phyloP scores from a whole-genome alignment of 495 filamentous ascomycete species.

The Jackrogersella minutella region DNA sequence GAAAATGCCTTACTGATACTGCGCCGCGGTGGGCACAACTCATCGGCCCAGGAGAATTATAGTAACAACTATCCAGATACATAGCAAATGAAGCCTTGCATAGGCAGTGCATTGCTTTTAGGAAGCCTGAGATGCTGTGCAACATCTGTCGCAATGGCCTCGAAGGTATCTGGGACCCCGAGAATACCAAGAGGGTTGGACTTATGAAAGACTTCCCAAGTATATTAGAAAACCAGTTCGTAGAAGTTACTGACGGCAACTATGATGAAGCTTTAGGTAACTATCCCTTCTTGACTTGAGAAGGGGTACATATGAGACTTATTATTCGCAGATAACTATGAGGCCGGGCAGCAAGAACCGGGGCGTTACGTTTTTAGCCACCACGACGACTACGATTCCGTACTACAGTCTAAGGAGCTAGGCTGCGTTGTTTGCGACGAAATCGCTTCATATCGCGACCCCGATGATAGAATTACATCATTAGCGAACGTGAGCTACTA shows the following conservation, averaged over 20 bases:
- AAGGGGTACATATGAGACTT: not conserved
- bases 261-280: conserved; percentile 6
- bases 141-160: conserved; percentile 40
- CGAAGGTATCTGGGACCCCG: conserved; percentile 32
- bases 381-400: conserved; percentile 26
- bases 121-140: conserved; percentile 29
- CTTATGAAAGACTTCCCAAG: conserved; percentile 23
- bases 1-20: not conserved
- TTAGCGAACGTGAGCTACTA: conserved; percentile 28
- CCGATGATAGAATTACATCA: conserved; percentile 12
- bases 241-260: conserved; percentile 5
- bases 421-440: conserved; percentile 24
- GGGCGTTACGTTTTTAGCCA: conserved; percentile 39
- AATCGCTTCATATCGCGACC: conserved; percentile 7
- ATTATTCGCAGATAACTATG: conserved; percentile 3
- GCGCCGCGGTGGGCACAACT: not conserved
- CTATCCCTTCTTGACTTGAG: not conserved
- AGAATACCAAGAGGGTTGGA: conserved; percentile 30
- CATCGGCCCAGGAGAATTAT: not conserved
- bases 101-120: no score
- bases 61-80: not conserved
- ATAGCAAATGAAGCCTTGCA: not conserved
- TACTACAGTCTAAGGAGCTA: not conserved
- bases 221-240: conserved; percentile 3
- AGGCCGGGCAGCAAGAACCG: conserved; percentile 7